A percentile compares a stretch with the other conserved stretches of the same genome.
These are phyloP conservation scores for Pseudisothecium myosuroides DNA, from an alignment of 225 moss, liverwort and hornwort species.

Conservation along the genomic window DNA sequence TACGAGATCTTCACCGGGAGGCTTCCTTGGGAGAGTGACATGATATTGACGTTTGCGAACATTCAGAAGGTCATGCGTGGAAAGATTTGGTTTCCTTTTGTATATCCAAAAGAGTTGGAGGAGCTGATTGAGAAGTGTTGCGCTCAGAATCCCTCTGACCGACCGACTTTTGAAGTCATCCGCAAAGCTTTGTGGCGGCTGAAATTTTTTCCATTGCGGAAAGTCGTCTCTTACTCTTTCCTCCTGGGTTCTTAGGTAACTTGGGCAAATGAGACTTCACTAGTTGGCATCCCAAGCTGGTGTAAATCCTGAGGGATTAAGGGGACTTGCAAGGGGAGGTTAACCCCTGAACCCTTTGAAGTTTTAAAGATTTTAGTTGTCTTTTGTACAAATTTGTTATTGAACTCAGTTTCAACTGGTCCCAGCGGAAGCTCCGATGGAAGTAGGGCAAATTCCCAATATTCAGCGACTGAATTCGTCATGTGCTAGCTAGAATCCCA, in stretches of 20 bases:
- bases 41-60: background rate
- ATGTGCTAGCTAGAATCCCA: background rate
- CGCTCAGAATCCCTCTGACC: background rate
- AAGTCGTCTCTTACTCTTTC: background rate
- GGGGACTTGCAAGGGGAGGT: background rate
- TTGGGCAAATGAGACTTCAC: background rate
- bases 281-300: background rate
- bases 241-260: background rate
- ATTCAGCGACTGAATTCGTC: background rate
- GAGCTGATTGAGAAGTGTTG: background rate
- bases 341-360: background rate
- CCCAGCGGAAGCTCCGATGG: background rate
- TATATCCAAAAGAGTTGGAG: background rate
- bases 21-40: background rate
- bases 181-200: background rate
- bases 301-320: background rate
- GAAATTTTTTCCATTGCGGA: background rate
- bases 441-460: background rate
- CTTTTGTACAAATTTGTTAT: background rate
- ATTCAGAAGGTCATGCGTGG: background rate
- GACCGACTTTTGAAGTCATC: background rate
- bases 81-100: background rate
- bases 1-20: background rate
- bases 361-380: background rate
- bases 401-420: no score